Percentiles rank a stretch among this genome's conserved stretches.
These are phyloP conservation scores for Quercus rubra DNA, from an alignment of 306 rosid species.

Conservation along the genomic window DNA sequence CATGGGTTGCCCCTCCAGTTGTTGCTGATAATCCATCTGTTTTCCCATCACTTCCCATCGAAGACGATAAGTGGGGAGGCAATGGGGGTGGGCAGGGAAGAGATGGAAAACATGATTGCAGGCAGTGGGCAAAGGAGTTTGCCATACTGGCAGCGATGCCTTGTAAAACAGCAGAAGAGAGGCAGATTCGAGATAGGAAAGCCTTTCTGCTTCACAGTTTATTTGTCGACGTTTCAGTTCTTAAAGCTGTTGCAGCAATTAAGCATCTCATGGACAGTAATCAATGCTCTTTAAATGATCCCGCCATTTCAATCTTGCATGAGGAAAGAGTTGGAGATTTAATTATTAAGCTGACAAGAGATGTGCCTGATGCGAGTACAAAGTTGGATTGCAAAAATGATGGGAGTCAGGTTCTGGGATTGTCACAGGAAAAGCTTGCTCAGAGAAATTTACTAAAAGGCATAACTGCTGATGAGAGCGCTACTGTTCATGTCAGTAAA, in stretches of 20 bases:
- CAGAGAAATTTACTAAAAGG: slow-evolving; percentile 93
- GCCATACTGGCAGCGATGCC: slow-evolving; percentile 90
- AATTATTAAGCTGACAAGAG: slow-evolving; percentile 69
- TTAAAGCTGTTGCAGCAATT: slow-evolving; percentile 74
- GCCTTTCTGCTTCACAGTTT: slow-evolving; percentile 95
- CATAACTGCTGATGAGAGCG: slow-evolving; percentile 98
- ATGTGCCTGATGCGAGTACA: slow-evolving; percentile 69
- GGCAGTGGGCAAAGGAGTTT: slow-evolving; percentile 87
- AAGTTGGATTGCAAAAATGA: slow-evolving; percentile 87
- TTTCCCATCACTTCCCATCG: slow-evolving; percentile 74
- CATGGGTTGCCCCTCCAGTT: slow-evolving; percentile 98
- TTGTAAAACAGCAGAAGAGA: slow-evolving; percentile 81
- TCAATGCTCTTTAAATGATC: slow-evolving; percentile 30
- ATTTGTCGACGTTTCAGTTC: slow-evolving; percentile 82
- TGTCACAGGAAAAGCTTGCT: slow-evolving; percentile 68
- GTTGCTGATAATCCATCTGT: slow-evolving; percentile 72
- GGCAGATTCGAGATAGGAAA: slow-evolving; percentile 89
- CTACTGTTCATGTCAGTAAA: slow-evolving; percentile 88
- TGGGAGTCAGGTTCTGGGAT: slow-evolving; percentile 71
- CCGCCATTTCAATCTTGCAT: slow-evolving; percentile 33
- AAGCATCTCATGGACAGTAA: slow-evolving; percentile 44
- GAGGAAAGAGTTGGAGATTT: slow-evolving; percentile 78
- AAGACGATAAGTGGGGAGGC: slow-evolving; percentile 95
- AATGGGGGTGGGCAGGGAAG: slow-evolving; percentile 95
- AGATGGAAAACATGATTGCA: slow-evolving; percentile 60